These are phyloP conservation scores for Grosmannia huntii DNA, from an alignment of 2,329 filamentous ascomycete species.

Conservation along the genomic window DNA sequence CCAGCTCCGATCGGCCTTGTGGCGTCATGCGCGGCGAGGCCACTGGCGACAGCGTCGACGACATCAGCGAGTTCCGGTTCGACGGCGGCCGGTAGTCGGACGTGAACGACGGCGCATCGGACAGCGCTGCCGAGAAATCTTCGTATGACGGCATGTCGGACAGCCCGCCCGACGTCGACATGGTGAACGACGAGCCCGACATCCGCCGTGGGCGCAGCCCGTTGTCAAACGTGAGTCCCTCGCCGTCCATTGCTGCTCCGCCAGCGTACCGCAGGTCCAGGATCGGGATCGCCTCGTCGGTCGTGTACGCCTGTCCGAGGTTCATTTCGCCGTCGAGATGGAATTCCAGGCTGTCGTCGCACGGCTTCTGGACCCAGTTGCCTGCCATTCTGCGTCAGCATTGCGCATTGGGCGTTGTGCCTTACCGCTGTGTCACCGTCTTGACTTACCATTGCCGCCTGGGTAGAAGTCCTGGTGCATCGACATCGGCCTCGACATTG, in stretches of 20 bases:
- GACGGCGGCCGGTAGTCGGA: constrained; percentile 55
- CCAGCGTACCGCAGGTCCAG: constrained; percentile 43
- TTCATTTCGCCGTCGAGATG: constrained; percentile 38
- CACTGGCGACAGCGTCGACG: constrained; percentile 58
- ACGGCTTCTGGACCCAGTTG: constrained; percentile 41
- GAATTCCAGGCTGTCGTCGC: constrained; percentile 43
- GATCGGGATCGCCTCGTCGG: constrained; percentile 50
- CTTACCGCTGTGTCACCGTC: too few relatives aligned
- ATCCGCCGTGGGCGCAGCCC: constrained; percentile 46
- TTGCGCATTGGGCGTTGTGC: too few relatives aligned
- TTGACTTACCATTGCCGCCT: background rate
- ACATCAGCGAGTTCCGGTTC: constrained; percentile 57
- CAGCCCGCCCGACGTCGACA: constrained; percentile 52
- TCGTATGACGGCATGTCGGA: constrained; percentile 61
- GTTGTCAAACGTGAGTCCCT: constrained; percentile 36
- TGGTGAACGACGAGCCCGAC: constrained; percentile 61
- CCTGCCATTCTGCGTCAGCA: constrained; percentile 13
- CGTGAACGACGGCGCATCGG: constrained; percentile 53
- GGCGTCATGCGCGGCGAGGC: constrained; percentile 56
- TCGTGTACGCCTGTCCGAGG: constrained; percentile 50
- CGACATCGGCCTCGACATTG: constrained; percentile 39
- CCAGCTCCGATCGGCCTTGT: constrained; percentile 47
- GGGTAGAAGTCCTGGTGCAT: constrained; percentile 47
- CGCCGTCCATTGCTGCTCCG: constrained; percentile 34
- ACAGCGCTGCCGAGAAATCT: constrained; percentile 53